Evolutionary conservation across 768 basidiomycete genomes (phyloP).

Genomic region (Crepidotus variabilis): DNA sequence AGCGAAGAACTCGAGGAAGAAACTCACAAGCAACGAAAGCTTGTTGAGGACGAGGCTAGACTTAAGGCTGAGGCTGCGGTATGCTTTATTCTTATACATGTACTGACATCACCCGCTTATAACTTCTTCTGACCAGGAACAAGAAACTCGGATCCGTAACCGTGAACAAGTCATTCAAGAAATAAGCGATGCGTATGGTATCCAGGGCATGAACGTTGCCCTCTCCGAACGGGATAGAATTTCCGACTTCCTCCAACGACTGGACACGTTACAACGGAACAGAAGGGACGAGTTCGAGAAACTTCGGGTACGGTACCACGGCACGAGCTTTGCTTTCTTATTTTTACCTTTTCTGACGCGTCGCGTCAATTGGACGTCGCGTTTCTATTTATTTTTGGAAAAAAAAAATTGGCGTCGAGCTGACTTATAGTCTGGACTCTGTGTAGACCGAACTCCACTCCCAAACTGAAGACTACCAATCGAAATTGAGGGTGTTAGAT

Average conservation of each 20-base stretch:
- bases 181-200: conserved; percentile 60
- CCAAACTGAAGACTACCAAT: conserved; percentile 64
- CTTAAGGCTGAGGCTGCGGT: conserved; percentile 76
- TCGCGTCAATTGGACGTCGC: neutral
- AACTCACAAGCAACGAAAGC: conserved; percentile 49
- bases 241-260: conserved; percentile 63
- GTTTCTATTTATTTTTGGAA: neutral
- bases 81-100: neutral
- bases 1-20: conserved; percentile 54
- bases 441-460: conserved; percentile 48
- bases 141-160: conserved; percentile 62
- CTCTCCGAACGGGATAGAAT: conserved; percentile 72
- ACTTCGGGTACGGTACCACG: conserved; percentile 48
- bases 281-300: conserved; percentile 64
- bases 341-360: neutral
- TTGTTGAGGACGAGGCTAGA: conserved; percentile 61
- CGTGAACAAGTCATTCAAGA: conserved; percentile 75
- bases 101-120: neutral
- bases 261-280: conserved; percentile 59
- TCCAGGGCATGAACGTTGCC: conserved; percentile 70
- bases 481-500: conserved; percentile 52
- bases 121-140: conserved; percentile 44
- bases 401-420: neutral
- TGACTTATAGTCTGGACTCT: neutral
- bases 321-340: neutral